Base-by-base conservation (phyloP, 331 rosid species). In the Saraca asoca region DNA sequence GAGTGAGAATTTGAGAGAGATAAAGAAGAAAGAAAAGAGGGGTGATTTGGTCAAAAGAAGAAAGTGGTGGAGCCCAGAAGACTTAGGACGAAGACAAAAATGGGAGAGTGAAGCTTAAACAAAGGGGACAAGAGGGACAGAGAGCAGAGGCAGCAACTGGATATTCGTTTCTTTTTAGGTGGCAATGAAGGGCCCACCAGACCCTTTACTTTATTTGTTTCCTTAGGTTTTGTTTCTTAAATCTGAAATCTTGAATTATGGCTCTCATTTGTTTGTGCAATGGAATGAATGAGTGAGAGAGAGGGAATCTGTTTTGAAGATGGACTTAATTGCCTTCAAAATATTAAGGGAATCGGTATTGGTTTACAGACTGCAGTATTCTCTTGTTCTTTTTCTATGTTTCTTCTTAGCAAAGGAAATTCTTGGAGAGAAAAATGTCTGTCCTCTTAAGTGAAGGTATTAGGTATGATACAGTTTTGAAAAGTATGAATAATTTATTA, bases 101-200 rank as follows among this genome's bases (percentile, higher is more conserved):
- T 58, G 14, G 74, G 48, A 52, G 64, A 50, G 74, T 53, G 52
- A 54, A 72, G 77, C 82, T 72, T 72, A 57, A n/a, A 19, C 34
- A 31, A 62, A 64, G 58, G 71, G 49, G 41, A 41, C 45, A 43
- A 45, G 38, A 29, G 16, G 68, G 69, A 60, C 24, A 42, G 20
- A 71, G 73, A 61, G 66, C 74, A 77, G 69, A 77, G 69, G 34
- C 78, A 82, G 62, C 53, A 74, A 68, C 79, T 72, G 20, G 82
- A 81, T 79, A 62, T 76, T 68, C 80, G 72, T 83, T 74, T 77
- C 91, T 85, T 88, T 81, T 82, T 71, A 79, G 82, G 83, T 79
- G 77, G 66, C 58, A 38, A 35, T 56, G 76, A 12, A n/a, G 78
- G 84, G 59, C 75, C 85, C 76, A 65, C 85, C 51, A 63, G 35